Base-by-base conservation (phyloP, 768 basidiomycete genomes). In the Glaciozyma antarctica region DNA sequence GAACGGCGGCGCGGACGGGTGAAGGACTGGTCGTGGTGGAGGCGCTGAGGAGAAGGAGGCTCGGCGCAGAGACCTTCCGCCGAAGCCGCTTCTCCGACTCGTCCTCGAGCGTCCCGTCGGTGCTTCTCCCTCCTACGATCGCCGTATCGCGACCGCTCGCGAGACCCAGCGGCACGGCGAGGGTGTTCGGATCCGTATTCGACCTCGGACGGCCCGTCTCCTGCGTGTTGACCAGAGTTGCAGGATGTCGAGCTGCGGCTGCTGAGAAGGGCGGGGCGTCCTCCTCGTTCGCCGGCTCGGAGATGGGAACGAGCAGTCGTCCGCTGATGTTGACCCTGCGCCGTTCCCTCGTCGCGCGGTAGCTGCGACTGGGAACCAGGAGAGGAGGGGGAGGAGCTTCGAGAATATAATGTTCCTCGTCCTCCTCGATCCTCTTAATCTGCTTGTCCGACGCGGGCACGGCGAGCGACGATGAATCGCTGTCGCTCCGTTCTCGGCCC, bases 301-400 rank as follows among this genome's bases (percentile, higher is more conserved):
- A 4, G 21, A 41, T 13, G 1, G 38, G 32, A 0, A 30, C 53
- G 9, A 61, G 60, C 55, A 22, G 34, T 47, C 61, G 3, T 47
- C 60, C 21, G 22, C 63, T 54, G 41, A 70, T 62, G 44, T 70
- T 66, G 60, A 70, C 69, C 48, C 69, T 49, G 45, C 69, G 47
- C 17, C 69, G 44, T 51, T 70, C 69, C 34, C 69, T 43, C 16
- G 63, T 57, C 9, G 60, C 51, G 58, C 41, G 53, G 61, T 66
- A 22, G 59, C 53, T 24, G 17, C 61, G 61, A 15, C 24, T 48
- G 1, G 22, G 38, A 0, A 17, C n/a, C 21, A 56, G 60, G 21
- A 51, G 7, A 2, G 63, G 2, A 9, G 19, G 43, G 1, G 52
- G 32, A 16, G 16, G 48, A 19, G 43, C 26, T 4, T n/a, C 38